A percentile compares a stretch with the other conserved stretches of the same genome.
These are phyloP conservation scores for Coemansia sp. DNA, from an alignment of 192 early-diverging fungal species.

Conservation along the genomic window DNA sequence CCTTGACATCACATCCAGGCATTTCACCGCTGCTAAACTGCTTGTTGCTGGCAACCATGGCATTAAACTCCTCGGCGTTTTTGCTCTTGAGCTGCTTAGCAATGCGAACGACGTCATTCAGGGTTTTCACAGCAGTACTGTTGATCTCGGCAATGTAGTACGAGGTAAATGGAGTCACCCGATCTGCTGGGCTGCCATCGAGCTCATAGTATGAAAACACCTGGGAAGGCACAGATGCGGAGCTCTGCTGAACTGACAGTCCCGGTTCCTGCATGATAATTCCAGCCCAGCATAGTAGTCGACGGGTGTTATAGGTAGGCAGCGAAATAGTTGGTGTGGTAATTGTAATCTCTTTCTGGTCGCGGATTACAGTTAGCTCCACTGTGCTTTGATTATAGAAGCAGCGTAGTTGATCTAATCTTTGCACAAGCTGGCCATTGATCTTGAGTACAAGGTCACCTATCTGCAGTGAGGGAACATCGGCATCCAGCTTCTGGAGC, in stretches of 20 bases:
- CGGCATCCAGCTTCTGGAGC: constrained; percentile 4
- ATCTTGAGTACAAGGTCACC: constrained; percentile 33
- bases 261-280: constrained; percentile 34
- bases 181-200: constrained; percentile 4
- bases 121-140: constrained; percentile 10
- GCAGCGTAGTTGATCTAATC: constrained; percentile 18
- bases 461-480: constrained; percentile 16
- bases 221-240: constrained; percentile 10
- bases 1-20: constrained; percentile 32
- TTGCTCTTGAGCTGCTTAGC: constrained; percentile 13
- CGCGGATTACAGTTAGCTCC: constrained; percentile 26
- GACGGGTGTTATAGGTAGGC: constrained; percentile 8
- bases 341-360: constrained; percentile 12
- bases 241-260: constrained; percentile 17
- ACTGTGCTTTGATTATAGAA: constrained; percentile 13
- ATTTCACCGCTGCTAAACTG: constrained; percentile 14
- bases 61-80: constrained; percentile 12
- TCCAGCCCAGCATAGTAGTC: constrained; percentile 33
- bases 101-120: constrained; percentile 26
- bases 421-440: constrained; percentile 5
- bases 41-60: constrained; percentile 7
- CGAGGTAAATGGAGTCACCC: not conserved
- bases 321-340: constrained; percentile 8
- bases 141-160: constrained; percentile 21
- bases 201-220: constrained; percentile 13